Conservation (phyloP, 1,284 basidiomycete species). For the Amylostereum areolatum region DNA sequence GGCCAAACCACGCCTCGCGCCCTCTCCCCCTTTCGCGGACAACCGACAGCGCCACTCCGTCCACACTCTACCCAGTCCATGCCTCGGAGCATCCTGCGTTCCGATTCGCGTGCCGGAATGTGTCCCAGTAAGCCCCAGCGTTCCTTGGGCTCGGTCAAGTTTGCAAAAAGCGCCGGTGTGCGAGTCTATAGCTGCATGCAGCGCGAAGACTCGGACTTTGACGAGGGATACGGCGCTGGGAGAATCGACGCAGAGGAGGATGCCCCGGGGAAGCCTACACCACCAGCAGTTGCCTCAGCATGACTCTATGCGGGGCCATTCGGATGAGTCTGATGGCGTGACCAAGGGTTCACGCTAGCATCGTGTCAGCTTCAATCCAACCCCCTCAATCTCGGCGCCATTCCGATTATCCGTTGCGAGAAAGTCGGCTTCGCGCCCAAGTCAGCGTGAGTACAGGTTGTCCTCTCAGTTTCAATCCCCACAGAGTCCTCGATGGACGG, state of each 20-base stretch:
- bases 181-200: constrained; percentile 5
- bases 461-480: too few relatives aligned
- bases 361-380: too few relatives aligned
- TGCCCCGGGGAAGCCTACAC: not conserved
- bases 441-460: too few relatives aligned
- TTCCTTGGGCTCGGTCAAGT: constrained; percentile 13
- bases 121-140: constrained; percentile 5
- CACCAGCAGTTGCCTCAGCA: too few relatives aligned
- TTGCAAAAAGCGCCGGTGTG: constrained; percentile 10
- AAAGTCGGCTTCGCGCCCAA: too few relatives aligned
- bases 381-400: too few relatives aligned
- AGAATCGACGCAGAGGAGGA: not conserved
- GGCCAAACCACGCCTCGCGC: constrained; percentile 15
- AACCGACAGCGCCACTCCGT: constrained; percentile 2
- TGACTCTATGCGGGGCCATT: too few relatives aligned
- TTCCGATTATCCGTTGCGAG: too few relatives aligned
- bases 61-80: constrained; percentile 9
- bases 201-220: not conserved
- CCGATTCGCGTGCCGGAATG: constrained; percentile 7
- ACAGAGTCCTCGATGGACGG: too few relatives aligned
- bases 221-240: not conserved
- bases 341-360: too few relatives aligned
- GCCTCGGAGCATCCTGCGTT: constrained; percentile 15
- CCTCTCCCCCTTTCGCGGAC: constrained; percentile 12
- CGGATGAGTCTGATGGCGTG: too few relatives aligned